phyloP scores from a whole-genome alignment of 768 basidiomycete species.

The Suillus alpinus region DNA sequence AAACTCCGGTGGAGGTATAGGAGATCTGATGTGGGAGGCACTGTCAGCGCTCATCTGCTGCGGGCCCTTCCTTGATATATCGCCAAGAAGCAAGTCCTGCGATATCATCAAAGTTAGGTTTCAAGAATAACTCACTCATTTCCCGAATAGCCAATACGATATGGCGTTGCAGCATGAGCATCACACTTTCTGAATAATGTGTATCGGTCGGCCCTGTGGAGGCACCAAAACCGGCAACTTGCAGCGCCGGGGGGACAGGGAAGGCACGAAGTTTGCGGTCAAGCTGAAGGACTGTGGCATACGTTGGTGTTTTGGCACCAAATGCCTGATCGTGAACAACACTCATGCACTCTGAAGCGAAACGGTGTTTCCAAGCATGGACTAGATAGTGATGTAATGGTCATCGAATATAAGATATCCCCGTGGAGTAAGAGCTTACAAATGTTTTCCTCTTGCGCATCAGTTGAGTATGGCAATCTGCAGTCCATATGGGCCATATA shows the following conservation, averaged over 20 bases:
- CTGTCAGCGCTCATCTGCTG: conserved; percentile 14
- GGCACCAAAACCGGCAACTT: conserved; percentile 65
- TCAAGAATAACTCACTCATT: conserved; percentile 49
- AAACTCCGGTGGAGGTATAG: conserved; percentile 72
- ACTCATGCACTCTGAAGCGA: conserved; percentile 66
- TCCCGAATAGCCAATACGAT: conserved; percentile 68
- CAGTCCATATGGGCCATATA: conserved; percentile 65
- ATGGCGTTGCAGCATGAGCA: conserved; percentile 59
- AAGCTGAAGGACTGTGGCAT: conserved; percentile 63
- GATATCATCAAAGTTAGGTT: not conserved
- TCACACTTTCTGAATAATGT: conserved; percentile 34
- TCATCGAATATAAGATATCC: not conserved
- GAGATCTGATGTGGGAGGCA: conserved; percentile 42
- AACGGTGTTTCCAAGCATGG: conserved; percentile 70
- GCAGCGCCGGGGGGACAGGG: conserved; percentile 62
- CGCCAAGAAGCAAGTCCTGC: not conserved
- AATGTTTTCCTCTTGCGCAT: conserved; percentile 51
- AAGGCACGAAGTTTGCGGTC: conserved; percentile 68
- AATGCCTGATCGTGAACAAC: conserved; percentile 70
- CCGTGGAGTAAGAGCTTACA: conserved; percentile 41
- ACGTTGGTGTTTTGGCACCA: conserved; percentile 66
- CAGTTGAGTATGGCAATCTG: conserved; percentile 53
- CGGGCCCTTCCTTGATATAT: conserved; percentile 1
- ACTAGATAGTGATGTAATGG: conserved; percentile 33
- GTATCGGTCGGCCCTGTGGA: conserved; percentile 40